Percentiles rank a stretch among this genome's conserved stretches.
These are phyloP conservation scores for Mallotus repandus DNA, from an alignment of 441 rosid genomes.

Conservation along the genomic window DNA sequence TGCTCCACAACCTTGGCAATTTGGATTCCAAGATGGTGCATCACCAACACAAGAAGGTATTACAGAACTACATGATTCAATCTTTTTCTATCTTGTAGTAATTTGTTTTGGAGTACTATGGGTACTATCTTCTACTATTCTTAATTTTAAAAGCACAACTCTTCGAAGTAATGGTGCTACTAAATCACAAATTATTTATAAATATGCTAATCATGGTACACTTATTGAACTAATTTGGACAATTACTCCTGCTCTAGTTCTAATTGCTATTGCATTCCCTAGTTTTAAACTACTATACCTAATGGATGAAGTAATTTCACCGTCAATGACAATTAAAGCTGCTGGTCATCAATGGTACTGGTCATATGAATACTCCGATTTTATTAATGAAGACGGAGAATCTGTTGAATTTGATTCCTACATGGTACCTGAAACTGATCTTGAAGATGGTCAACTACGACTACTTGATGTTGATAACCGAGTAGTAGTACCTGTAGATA, in stretches of 20 bases:
- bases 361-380: not conserved
- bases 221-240: not conserved
- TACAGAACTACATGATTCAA: not conserved
- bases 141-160: not conserved
- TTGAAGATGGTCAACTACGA: not conserved
- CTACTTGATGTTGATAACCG: not conserved
- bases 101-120: not conserved
- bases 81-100: not conserved
- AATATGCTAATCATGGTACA: not conserved
- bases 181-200: not conserved
- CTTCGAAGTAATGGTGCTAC: too few species aligned
- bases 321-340: not conserved
- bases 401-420: not conserved
- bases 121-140: not conserved
- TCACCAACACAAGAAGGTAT: not conserved
- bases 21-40: not conserved
- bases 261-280: too few species aligned
- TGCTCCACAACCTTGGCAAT: not conserved
- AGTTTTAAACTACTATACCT: not conserved
- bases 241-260: not conserved
- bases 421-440: not conserved
- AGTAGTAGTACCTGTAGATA: conserved; percentile 1
- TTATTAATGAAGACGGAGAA: not conserved
- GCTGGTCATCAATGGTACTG: conserved; percentile 2
- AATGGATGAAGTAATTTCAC: not conserved